Percentiles rank a stretch among this genome's conserved stretches.
These are phyloP conservation scores for Coniochaeta prunicola DNA, from an alignment of 2,329 filamentous ascomycete genomes.

Conservation along the genomic window DNA sequence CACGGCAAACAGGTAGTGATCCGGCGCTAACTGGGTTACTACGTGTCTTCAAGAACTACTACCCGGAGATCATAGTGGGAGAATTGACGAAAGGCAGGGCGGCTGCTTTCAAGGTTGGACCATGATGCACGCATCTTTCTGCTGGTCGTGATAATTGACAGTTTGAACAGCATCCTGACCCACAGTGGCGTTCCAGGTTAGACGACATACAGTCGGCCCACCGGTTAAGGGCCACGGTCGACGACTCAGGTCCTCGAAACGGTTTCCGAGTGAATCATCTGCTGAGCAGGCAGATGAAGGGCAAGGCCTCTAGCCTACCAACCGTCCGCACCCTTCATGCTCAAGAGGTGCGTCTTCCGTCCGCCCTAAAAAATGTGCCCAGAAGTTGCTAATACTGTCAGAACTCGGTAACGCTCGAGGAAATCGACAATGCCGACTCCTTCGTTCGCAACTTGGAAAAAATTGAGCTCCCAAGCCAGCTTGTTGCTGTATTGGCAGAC, in stretches of 20 bases:
- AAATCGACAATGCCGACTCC: constrained; percentile 63
- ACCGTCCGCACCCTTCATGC: constrained; percentile 68
- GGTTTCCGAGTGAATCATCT: constrained; percentile 60
- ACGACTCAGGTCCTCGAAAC: constrained; percentile 30
- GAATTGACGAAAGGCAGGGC: constrained; percentile 55
- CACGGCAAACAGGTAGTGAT: constrained; percentile 61
- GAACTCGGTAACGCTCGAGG: constrained; percentile 64
- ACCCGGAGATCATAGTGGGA: constrained; percentile 78
- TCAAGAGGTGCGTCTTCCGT: constrained; percentile 44
- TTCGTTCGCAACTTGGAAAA: constrained; percentile 69
- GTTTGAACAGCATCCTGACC: constrained; percentile 57
- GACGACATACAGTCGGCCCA: constrained; percentile 58
- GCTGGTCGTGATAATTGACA: constrained; percentile 15
- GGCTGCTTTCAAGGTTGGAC: constrained; percentile 50
- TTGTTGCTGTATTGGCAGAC: constrained; percentile 69
- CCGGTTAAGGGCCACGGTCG: constrained; percentile 37
- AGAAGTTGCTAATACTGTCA: constrained; percentile 20
- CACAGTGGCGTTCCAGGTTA: constrained; percentile 64
- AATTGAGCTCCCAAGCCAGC: constrained; percentile 74
- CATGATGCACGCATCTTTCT: background rate
- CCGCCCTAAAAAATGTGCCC: constrained; percentile 19
- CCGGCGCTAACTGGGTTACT: constrained; percentile 66
- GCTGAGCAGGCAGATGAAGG: constrained; percentile 33
- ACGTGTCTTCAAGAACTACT: constrained; percentile 84
- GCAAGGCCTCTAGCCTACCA: constrained; percentile 51